These are phyloP conservation scores for Scheffersomyces spartinae DNA, from an alignment of 805 yeast species.

Conservation along the genomic window DNA sequence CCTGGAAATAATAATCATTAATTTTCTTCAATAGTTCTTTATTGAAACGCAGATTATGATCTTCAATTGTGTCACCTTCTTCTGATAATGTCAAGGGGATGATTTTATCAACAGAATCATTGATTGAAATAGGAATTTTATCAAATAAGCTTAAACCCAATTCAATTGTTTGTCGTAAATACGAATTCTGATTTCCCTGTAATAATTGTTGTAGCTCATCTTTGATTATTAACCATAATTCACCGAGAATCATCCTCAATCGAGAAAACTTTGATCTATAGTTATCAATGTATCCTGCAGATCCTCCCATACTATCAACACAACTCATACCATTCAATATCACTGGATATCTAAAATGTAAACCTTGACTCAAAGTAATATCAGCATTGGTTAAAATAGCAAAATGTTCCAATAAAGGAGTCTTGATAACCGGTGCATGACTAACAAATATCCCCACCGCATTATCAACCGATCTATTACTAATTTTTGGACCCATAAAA, in stretches of 20 bases:
- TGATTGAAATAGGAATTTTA: constrained; percentile 40
- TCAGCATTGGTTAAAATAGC: constrained; percentile 59
- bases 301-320: constrained; percentile 37
- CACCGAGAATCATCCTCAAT: constrained; percentile 48
- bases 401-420: constrained; percentile 57
- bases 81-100: constrained; percentile 30
- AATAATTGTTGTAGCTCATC: constrained; percentile 35
- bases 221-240: constrained; percentile 51
- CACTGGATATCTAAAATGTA: constrained; percentile 61
- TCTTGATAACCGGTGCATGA: constrained; percentile 62
- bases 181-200: constrained; percentile 28
- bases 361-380: constrained; percentile 59
- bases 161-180: constrained; percentile 35
- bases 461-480: constrained; percentile 10
- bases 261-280: constrained; percentile 53
- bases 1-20: constrained; percentile 50
- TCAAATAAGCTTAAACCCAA: constrained; percentile 53
- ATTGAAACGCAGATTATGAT: constrained; percentile 22
- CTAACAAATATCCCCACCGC: constrained; percentile 53
- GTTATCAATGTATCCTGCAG: constrained; percentile 35
- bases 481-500: constrained; percentile 5
- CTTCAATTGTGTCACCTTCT: constrained; percentile 7
- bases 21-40: constrained; percentile 33
- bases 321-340: constrained; percentile 57
- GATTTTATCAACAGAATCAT: constrained; percentile 27